phyloP scores from a whole-genome alignment of 2,329 filamentous ascomycete species.

The Nothopassalora personata region DNA sequence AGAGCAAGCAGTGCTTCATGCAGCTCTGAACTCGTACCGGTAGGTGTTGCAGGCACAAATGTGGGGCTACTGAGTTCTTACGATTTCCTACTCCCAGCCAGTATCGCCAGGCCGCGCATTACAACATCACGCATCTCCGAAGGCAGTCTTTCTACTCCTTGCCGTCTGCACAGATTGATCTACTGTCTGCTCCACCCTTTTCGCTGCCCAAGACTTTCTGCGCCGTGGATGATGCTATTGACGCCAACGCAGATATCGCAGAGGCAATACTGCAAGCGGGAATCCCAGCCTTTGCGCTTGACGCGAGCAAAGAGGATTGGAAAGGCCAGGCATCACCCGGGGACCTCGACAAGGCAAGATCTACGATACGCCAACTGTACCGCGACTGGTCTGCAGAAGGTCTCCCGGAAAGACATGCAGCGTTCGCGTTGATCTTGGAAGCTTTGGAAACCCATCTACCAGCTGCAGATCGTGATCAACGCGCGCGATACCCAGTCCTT shows the following conservation, averaged over 20 bases:
- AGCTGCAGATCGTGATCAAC: constrained; percentile 17
- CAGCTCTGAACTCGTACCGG: constrained; percentile 83
- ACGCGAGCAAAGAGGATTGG: constrained; percentile 52
- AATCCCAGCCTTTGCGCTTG: constrained; percentile 60
- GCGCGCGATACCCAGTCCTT: constrained; percentile 58
- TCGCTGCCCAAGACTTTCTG: constrained; percentile 73
- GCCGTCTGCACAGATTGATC: constrained; percentile 73
- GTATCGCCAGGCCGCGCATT: constrained; percentile 78
- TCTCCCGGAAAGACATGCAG: constrained; percentile 64
- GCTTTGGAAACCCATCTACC: constrained; percentile 53
- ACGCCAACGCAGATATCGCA: constrained; percentile 77
- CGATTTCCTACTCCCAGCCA: constrained; percentile 23
- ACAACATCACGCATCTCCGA: constrained; percentile 83
- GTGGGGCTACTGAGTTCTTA: constrained; percentile 6
- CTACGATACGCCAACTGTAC: constrained; percentile 88
- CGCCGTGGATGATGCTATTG: constrained; percentile 79
- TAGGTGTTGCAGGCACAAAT: constrained; percentile 39
- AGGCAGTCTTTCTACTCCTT: constrained; percentile 91
- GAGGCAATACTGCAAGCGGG: constrained; percentile 69
- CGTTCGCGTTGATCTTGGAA: constrained; percentile 67
- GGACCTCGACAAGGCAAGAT: constrained; percentile 86
- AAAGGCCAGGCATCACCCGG: constrained; percentile 62
- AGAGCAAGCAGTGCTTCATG: constrained; percentile 73
- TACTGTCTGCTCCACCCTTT: constrained; percentile 77
- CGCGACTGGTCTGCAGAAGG: constrained; percentile 89